Conservation (phyloP, 2,329 filamentous ascomycete species). For the Sarocladium oryzae region DNA sequence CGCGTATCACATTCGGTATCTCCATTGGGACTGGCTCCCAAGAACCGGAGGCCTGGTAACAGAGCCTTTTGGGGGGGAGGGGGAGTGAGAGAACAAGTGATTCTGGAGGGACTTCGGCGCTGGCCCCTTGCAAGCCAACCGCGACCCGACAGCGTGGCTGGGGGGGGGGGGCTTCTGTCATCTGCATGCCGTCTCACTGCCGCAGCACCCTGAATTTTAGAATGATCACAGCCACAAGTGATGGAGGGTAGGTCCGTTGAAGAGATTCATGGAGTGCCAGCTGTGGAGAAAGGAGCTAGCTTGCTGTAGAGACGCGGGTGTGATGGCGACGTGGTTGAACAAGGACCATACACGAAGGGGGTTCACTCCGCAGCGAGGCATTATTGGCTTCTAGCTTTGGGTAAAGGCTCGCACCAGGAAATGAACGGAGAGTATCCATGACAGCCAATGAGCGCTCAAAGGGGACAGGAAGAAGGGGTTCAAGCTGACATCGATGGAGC, state of each 20-base stretch:
- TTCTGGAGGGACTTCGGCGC: background rate
- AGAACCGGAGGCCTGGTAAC: background rate
- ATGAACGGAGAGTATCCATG: background rate
- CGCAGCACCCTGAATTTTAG: background rate
- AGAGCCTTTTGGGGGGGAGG: background rate
- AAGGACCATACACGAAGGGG: background rate
- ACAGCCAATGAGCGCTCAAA: background rate
- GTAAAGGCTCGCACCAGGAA: background rate
- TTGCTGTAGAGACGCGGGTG: background rate
- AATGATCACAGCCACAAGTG: background rate
- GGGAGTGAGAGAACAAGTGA: background rate
- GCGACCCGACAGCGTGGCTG: background rate
- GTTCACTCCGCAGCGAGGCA: background rate
- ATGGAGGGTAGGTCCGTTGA: background rate
- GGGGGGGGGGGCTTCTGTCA: background rate
- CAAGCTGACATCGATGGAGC: constrained; percentile 6
- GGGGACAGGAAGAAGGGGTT: background rate
- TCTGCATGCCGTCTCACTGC: background rate
- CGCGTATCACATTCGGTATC: background rate
- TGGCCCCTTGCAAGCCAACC: background rate
- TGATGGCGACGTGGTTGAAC: background rate
- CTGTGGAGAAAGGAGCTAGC: background rate
- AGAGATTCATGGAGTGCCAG: background rate
- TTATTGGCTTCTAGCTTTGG: background rate
- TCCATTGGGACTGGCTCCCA: background rate